These are phyloP conservation scores for Backusella sp. DNA, from an alignment of 192 early-diverging fungal species.

Conservation along the genomic window DNA sequence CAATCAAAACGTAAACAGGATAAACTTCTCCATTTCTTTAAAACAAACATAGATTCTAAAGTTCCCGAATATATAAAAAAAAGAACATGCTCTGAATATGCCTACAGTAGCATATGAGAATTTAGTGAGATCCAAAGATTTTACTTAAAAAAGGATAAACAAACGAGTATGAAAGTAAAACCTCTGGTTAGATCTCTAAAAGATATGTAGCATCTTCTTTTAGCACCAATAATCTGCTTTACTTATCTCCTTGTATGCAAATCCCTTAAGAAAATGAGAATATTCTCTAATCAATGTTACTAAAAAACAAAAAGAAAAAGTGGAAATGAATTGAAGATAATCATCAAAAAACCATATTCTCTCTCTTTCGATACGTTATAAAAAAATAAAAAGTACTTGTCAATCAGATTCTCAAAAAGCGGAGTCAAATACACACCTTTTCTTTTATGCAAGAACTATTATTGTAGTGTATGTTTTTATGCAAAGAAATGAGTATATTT, in stretches of 20 bases:
- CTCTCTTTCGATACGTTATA: not conserved
- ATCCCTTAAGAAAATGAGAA: not conserved
- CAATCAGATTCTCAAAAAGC: not conserved
- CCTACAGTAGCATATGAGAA: not conserved
- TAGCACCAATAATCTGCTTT: not conserved
- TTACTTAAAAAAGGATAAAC: not conserved
- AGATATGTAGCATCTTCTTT: not conserved
- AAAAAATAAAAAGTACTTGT: not conserved
- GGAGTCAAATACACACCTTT: not conserved
- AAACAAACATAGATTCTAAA: not conserved
- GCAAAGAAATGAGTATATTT: not conserved
- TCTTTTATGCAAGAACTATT: not conserved
- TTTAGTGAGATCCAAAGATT: not conserved
- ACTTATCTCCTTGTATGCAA: not conserved
- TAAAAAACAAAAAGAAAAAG: not conserved
- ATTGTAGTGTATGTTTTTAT: not conserved
- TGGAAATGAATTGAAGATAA: not conserved
- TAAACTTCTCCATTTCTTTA: not conserved
- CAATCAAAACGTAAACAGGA: not conserved
- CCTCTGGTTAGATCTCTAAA: not conserved
- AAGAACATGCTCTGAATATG: not conserved
- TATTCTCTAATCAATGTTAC: not conserved
- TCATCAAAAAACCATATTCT: not conserved
- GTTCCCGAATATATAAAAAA: not conserved
- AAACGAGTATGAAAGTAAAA: not conserved